phyloP scores from a whole-genome alignment of 441 rosid species.

The Isatis lusitanica region DNA sequence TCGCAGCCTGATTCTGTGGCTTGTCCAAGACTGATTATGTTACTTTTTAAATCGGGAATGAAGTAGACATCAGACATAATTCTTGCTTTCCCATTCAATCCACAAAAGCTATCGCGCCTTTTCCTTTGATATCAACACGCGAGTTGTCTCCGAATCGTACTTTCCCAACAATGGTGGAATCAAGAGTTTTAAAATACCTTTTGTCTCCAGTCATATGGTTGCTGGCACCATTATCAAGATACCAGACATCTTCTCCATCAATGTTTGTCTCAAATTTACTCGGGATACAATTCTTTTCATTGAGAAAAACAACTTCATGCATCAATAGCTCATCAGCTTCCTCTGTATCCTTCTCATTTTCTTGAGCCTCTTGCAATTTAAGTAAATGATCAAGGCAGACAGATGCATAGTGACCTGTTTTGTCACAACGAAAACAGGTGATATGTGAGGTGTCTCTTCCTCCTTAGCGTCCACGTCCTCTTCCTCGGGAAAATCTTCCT shows the following conservation, averaged over 20 bases:
- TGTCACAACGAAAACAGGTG: not conserved
- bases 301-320: not conserved
- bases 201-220: not conserved
- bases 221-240: not conserved
- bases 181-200: too few relatives aligned
- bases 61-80: not conserved
- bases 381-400: not conserved
- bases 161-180: not conserved
- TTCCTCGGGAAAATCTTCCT: not conserved
- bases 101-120: not conserved
- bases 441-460: not conserved
- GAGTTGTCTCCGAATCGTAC: not conserved
- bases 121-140: not conserved
- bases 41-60: not conserved
- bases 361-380: not conserved
- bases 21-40: not conserved
- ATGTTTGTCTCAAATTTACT: not conserved
- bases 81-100: not conserved
- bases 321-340: not conserved
- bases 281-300: not conserved
- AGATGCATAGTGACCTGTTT: not conserved
- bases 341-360: not conserved
- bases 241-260: not conserved
- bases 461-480: not conserved
- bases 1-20: not conserved